These are phyloP conservation scores for Magnolia changhungtana DNA, from an alignment of 164 flowering plant genomes.

Conservation along the genomic window DNA sequence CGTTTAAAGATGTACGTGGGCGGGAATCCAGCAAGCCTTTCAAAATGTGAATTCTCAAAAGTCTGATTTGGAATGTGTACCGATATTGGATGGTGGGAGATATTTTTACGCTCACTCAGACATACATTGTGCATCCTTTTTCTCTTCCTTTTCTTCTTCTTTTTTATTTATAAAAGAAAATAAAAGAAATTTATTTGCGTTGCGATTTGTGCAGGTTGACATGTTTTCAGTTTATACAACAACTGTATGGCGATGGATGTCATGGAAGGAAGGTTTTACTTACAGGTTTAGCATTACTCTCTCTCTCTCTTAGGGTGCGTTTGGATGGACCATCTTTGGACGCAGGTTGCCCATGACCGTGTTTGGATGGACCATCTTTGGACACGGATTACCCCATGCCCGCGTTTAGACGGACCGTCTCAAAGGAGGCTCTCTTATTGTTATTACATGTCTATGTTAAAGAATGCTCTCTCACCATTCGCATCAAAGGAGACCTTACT, in stretches of 20 bases:
- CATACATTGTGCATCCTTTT: not conserved
- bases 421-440: not conserved
- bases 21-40: no score
- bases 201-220: conserved; percentile 1
- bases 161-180: no score
- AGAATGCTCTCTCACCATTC: no score
- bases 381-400: no score
- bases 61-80: not conserved
- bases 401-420: not conserved
- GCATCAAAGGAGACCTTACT: no score
- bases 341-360: no score
- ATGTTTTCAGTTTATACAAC: conserved; percentile 28
- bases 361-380: no score
- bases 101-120: not conserved
- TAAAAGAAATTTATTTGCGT: no score
- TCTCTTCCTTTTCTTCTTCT: no score
- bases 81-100: not conserved
- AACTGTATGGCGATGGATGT: conserved; percentile 29
- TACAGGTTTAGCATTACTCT: conserved; percentile 32
- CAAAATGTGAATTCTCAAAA: not conserved
- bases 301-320: not conserved
- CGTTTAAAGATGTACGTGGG: no score
- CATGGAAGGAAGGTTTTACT: conserved; percentile 29
- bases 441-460: no score
- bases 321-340: no score